phyloP scores from a whole-genome alignment of 2,329 filamentous ascomycete species.

The Sclerotinia sclerotiorum region DNA sequence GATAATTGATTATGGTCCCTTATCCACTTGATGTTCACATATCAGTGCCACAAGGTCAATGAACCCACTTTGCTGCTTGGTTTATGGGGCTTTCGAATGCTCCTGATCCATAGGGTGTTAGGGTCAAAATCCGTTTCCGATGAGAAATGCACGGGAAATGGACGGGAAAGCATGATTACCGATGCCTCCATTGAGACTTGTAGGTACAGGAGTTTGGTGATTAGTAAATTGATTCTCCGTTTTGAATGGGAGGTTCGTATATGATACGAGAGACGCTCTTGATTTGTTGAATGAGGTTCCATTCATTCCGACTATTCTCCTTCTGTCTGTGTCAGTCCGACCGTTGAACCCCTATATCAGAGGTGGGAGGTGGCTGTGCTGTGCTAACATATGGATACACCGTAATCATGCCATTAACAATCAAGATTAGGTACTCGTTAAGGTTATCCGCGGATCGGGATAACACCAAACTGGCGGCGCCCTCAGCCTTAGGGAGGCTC shows the following conservation, averaged over 20 bases:
- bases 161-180: not conserved
- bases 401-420: not conserved
- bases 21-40: not conserved
- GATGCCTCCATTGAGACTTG: not conserved
- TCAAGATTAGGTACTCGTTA: not conserved
- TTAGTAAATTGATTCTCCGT: not conserved
- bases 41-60: not conserved
- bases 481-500: not conserved
- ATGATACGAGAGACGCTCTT: not conserved
- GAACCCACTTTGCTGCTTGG: not conserved
- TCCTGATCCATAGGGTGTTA: not conserved
- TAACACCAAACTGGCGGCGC: not conserved
- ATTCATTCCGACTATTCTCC: not conserved
- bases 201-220: not conserved
- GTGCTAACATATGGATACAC: not conserved
- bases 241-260: not conserved
- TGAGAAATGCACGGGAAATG: no score
- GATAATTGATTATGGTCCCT: not conserved
- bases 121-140: not conserved
- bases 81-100: not conserved
- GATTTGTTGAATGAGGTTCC: not conserved
- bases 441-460: not conserved
- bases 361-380: not conserved
- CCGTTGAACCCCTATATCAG: slow-evolving; percentile 10
- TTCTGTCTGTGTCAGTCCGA: not conserved